Evolutionary conservation across 768 basidiomycete species (phyloP).

Genomic region (Suillus placidus): DNA sequence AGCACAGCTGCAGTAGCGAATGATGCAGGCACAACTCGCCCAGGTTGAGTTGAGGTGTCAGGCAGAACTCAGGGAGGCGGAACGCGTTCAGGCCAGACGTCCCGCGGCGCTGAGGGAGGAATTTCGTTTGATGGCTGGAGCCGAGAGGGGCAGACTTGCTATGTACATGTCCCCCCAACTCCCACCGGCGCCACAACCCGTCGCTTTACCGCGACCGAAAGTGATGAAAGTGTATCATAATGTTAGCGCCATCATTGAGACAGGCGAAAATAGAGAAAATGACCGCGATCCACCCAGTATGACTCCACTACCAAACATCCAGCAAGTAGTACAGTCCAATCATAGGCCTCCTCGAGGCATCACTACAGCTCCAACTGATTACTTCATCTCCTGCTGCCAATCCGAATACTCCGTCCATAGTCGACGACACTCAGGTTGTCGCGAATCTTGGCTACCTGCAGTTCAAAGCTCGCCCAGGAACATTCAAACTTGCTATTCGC

Average conservation of each 20-base stretch:
- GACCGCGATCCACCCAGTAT: too few species aligned
- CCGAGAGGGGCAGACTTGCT: background rate
- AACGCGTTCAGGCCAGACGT: background rate
- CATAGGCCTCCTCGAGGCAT: constrained; percentile 86
- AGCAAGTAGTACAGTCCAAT: too few species aligned
- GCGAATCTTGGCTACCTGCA: constrained; percentile 96
- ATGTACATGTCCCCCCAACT: background rate
- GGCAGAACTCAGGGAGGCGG: background rate
- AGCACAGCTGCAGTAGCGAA: background rate
- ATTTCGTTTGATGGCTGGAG: background rate
- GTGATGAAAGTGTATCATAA: too few species aligned
- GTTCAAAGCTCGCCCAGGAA: constrained; percentile 91
- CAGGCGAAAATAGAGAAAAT: too few species aligned
- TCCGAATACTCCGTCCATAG: constrained; percentile 33
- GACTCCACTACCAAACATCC: too few species aligned
- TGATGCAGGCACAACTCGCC: background rate
- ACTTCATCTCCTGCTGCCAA: constrained; percentile 46
- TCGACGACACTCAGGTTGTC: constrained; percentile 91
- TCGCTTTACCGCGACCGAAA: too few species aligned
- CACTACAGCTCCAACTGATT: constrained; percentile 83
- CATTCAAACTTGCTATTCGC: constrained; percentile 81
- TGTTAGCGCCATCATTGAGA: too few species aligned
- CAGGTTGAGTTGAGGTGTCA: background rate
- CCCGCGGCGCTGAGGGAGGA: background rate
- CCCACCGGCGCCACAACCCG: background rate